A percentile compares a stretch with the other conserved stretches of the same genome.
These are phyloP conservation scores for Claviceps maximensis DNA, from an alignment of 2,329 filamentous ascomycete genomes.

Conservation along the genomic window DNA sequence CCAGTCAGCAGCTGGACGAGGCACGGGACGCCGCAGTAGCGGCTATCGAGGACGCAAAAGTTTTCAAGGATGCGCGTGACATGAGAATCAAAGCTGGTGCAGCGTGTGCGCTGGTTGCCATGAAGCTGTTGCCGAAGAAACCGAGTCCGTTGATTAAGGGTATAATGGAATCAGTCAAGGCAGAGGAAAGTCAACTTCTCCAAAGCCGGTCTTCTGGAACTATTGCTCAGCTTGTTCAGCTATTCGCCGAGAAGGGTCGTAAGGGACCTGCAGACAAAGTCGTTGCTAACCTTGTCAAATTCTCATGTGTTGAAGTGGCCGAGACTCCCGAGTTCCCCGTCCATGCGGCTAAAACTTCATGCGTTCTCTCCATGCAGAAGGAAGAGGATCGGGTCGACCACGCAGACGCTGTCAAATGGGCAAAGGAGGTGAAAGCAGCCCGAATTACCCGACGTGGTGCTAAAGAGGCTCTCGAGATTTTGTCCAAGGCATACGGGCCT, in stretches of 20 bases:
- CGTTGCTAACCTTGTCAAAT: conserved; percentile 89
- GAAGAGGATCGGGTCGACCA: conserved; percentile 94
- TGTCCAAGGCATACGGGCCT: conserved; percentile 67
- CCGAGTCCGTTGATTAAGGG: conserved; percentile 85
- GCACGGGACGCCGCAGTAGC: conserved; percentile 55
- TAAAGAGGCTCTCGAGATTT: conserved; percentile 83
- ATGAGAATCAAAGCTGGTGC: conserved; percentile 75
- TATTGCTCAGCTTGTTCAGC: conserved; percentile 71
- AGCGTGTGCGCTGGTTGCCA: conserved; percentile 77
- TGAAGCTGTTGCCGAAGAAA: conserved; percentile 82
- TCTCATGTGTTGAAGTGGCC: conserved; percentile 92
- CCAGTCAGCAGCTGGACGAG: conserved; percentile 65
- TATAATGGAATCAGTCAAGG: conserved; percentile 97
- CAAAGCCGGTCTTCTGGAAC: conserved; percentile 78
- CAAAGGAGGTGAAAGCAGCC: conserved; percentile 76
- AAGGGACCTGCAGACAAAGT: conserved; percentile 88
- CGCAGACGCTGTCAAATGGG: conserved; percentile 79
- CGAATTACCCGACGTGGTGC: conserved; percentile 84
- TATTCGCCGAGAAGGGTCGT: conserved; percentile 70
- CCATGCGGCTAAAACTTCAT: conserved; percentile 63
- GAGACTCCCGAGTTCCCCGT: conserved; percentile 91
- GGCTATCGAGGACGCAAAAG: conserved; percentile 68
- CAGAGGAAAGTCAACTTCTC: conserved; percentile 79
- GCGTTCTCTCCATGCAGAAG: conserved; percentile 87
- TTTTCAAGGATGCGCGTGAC: conserved; percentile 70